phyloP scores from a whole-genome alignment of 495 filamentous ascomycete genomes.

The Penicillium dipodomyicola region DNA sequence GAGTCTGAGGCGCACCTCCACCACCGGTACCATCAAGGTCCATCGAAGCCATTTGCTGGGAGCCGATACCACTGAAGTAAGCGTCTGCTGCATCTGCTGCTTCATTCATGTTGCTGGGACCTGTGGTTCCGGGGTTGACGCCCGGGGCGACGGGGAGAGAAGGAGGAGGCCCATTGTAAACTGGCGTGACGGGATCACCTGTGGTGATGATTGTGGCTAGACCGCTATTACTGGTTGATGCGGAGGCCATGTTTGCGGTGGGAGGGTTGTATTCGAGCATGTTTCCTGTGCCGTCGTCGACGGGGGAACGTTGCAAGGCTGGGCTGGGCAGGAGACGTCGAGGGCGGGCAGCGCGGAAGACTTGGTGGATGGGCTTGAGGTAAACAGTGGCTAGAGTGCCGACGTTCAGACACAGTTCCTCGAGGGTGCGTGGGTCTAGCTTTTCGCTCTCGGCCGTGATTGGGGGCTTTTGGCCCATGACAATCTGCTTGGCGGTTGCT shows the following conservation, averaged over 20 bases:
- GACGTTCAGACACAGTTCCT: conserved; percentile 96
- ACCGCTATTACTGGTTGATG: conserved; percentile 30
- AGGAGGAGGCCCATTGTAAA: conserved; percentile 23
- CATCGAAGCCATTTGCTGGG: conserved; percentile 68
- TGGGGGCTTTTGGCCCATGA: conserved; percentile 96
- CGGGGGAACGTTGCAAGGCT: conserved; percentile 69
- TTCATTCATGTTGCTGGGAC: conserved; percentile 27
- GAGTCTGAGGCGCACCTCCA: conserved; percentile 41
- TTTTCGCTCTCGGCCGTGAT: conserved; percentile 97
- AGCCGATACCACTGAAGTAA: conserved; percentile 75
- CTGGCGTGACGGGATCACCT: conserved; percentile 23
- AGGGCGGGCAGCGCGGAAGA: conserved; percentile 88
- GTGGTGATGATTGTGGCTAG: conserved; percentile 27
- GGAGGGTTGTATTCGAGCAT: conserved; percentile 34
- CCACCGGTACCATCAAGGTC: conserved; percentile 48
- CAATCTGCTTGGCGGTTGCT: conserved; percentile 75
- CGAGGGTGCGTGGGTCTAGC: conserved; percentile 83
- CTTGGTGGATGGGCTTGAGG: conserved; percentile 93
- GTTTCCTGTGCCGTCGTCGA: conserved; percentile 45
- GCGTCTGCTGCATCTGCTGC: conserved; percentile 80
- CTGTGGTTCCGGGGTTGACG: conserved; percentile 24
- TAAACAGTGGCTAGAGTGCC: conserved; percentile 97
- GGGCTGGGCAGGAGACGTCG: conserved; percentile 75
- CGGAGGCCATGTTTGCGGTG: conserved; percentile 18
- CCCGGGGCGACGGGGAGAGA: conserved; percentile 15